Base-by-base conservation (phyloP, 2,329 filamentous ascomycete genomes). In the Coniochaeta pulveracea region DNA sequence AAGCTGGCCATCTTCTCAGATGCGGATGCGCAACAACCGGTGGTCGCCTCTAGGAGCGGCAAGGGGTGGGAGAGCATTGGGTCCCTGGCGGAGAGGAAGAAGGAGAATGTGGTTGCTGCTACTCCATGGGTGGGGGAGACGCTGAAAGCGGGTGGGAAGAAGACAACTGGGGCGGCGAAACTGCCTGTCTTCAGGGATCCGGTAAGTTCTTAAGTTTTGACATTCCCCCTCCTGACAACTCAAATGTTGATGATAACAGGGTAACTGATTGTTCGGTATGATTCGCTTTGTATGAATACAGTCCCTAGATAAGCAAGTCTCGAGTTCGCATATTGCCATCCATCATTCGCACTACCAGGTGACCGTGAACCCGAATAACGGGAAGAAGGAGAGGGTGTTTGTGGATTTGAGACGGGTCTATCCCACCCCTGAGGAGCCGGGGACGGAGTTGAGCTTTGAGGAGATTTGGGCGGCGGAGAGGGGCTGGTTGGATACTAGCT, bases 1-100 rank as follows among this genome's bases (percentile, higher is more conserved):
- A 96, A 96, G 57, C 76, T 96, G 58, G 72, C 84, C 10, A 88
- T 98, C 39, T 96, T 96, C 54, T 86, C 85, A 1, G 89, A 96
- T 47, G 65, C 71, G 1, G 75, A 80, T 38, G 66, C 64, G 36
- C 64, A 69, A 52, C 69, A 63, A 37, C 66, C 64, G 36, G 62
- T 63, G 10, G 63, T 60, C 3, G 60, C 64, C 8, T n/a, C n/a
- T n/a, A 60, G 60, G 19, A 12, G 16, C 26, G 67, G 76, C 2
- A 82, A 78, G 52, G 89, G 86, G 3, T 96, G 91, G 89, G 85
- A 95, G 43, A 89, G 66, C 40, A 94, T 98, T 50, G 88, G 84
- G 19, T 85, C 85, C 2, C 61, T 95, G 39, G 72, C 77, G 33
- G 83, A 94, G 40, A 73, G 91, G 32, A 94, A 85, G 66, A 98